Conservation (phyloP, 208 protist species). For the Crithidia thermophila region DNA sequence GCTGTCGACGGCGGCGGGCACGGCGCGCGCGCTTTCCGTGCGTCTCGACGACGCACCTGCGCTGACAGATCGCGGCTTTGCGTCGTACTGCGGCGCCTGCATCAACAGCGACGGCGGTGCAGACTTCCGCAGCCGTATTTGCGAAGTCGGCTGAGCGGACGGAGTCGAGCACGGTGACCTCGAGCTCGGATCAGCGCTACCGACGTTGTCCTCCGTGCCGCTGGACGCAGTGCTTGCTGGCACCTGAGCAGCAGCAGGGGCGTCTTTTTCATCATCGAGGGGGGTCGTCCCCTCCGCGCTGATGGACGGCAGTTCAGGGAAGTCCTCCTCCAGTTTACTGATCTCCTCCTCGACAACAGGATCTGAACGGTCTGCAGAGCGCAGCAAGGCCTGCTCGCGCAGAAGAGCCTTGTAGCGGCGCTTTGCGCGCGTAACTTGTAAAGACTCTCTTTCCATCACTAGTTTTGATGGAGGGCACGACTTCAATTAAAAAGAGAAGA, state of each 20-base stretch:
- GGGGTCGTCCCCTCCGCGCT: too few relatives aligned
- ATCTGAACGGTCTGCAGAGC: slow-evolving; percentile 32
- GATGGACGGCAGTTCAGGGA: slow-evolving; percentile 40
- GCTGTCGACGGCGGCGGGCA: background rate
- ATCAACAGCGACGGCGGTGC: slow-evolving; percentile 4
- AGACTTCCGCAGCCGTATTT: background rate
- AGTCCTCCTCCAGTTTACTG: slow-evolving; percentile 44
- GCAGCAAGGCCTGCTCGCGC: slow-evolving; percentile 41
- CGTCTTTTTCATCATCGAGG: too few relatives aligned
- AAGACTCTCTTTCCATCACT: background rate
- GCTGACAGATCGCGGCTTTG: background rate
- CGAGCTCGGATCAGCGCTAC: background rate
- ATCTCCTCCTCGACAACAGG: slow-evolving; percentile 35
- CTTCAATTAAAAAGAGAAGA: background rate
- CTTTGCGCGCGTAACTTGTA: slow-evolving; percentile 35
- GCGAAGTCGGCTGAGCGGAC: background rate
- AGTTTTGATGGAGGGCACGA: slow-evolving; percentile 14
- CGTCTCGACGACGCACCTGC: background rate
- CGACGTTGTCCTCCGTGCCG: background rate
- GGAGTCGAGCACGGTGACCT: background rate
- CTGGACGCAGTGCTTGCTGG: background rate
- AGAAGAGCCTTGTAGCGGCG: slow-evolving; percentile 64
- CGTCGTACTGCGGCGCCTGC: background rate
- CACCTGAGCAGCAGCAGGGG: background rate
- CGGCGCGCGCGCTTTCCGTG: background rate